Percentiles rank a stretch among this genome's conserved stretches.
These are phyloP conservation scores for Xylaria sp. DNA, from an alignment of 2,329 filamentous ascomycete species.

Conservation along the genomic window DNA sequence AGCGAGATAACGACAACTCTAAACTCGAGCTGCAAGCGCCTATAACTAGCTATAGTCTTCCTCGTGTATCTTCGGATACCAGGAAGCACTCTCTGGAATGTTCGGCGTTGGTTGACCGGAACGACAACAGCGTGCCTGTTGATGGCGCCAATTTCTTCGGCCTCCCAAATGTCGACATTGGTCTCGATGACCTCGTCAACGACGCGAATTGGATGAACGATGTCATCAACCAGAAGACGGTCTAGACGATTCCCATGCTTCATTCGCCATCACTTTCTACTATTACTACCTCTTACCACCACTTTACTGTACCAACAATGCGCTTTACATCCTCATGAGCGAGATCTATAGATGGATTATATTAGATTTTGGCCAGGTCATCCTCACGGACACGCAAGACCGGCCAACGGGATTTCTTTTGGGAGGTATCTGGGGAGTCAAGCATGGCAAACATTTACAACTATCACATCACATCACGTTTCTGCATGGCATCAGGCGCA, in stretches of 20 bases:
- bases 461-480: conserved; percentile 9
- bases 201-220: conserved; percentile 61
- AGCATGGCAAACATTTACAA: conserved; percentile 8
- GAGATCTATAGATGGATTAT: conserved; percentile 8
- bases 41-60: conserved; percentile 56
- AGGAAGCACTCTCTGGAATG: conserved; percentile 38
- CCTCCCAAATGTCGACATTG: conserved; percentile 40
- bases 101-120: conserved; percentile 40
- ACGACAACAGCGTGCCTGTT: conserved; percentile 34
- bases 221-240: conserved; percentile 46
- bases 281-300: neutral
- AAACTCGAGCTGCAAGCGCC: conserved; percentile 29
- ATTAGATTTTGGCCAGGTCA: conserved; percentile 17
- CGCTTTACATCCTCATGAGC: conserved; percentile 11
- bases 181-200: conserved; percentile 45
- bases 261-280: neutral
- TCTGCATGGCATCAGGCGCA: conserved; percentile 13
- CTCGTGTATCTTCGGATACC: conserved; percentile 39
- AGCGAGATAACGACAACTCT: conserved; percentile 29
- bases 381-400: conserved; percentile 24
- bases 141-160: conserved; percentile 35
- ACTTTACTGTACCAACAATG: neutral
- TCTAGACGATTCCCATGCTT: neutral
- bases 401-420: conserved; percentile 13
- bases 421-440: conserved; percentile 6